Evolutionary conservation across 2,329 filamentous ascomycete species (phyloP).

Genomic region (Diaporthe ampelina): DNA sequence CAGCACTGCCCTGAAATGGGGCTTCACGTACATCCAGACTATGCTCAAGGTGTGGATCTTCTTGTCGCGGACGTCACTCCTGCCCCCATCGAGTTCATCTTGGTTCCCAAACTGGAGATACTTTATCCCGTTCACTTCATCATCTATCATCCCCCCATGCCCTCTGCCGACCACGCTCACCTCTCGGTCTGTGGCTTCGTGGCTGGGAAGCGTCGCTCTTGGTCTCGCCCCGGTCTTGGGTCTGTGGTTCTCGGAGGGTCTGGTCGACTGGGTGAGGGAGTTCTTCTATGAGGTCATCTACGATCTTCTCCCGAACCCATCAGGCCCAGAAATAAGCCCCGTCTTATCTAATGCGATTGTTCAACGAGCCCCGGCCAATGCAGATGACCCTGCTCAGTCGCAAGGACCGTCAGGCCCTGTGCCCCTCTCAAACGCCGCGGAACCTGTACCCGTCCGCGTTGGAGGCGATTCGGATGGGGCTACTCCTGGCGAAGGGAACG

Average conservation of each 20-base stretch:
- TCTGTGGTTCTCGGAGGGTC: conserved; percentile 54
- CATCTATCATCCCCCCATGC: conserved; percentile 65
- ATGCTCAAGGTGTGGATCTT: conserved; percentile 68
- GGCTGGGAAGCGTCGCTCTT: conserved; percentile 58
- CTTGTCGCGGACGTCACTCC: conserved; percentile 65
- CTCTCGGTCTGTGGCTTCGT: conserved; percentile 55
- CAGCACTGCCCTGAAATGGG: conserved; percentile 32
- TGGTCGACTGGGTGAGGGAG: conserved; percentile 43
- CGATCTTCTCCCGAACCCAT: conserved; percentile 34
- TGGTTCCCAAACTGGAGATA: conserved; percentile 62
- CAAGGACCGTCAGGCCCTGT: conserved; percentile 23
- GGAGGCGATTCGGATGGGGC: conserved; percentile 6
- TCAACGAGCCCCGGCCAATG: conserved; percentile 15
- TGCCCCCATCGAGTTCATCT: conserved; percentile 54
- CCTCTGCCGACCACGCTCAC: conserved; percentile 57
- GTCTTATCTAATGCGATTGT: conserved; percentile 8
- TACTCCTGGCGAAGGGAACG: conserved; percentile 16
- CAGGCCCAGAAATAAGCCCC: conserved; percentile 23
- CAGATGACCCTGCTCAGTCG: conserved; percentile 23
- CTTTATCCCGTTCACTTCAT: conserved; percentile 67
- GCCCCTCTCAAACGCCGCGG: neutral
- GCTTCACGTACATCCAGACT: conserved; percentile 55
- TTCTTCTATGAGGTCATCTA: conserved; percentile 31
- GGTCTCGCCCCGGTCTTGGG: conserved; percentile 62
- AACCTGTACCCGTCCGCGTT: conserved; percentile 14